Evolutionary conservation across 495 filamentous ascomycete genomes (phyloP), one percentile per base, ranked within the genome.

Genomic region (Penicillium psychrofluorescens): DNA sequence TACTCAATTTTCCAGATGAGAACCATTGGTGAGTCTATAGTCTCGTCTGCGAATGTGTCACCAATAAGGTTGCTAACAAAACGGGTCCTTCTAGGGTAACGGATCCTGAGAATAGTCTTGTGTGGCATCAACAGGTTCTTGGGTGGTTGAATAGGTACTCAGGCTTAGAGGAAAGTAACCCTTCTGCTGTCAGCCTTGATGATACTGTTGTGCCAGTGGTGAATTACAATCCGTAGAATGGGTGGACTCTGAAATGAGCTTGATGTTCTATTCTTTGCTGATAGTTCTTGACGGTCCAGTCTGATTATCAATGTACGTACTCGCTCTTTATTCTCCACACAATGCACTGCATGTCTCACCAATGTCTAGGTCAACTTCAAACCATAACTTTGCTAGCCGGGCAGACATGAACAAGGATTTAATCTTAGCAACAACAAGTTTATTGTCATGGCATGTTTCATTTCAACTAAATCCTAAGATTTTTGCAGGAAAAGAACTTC

Each of bases 1-100:
- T 77, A 46, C 46, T 81, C 37, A 72, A 68, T 43, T 80, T 80
- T 51, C 68, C 68, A 0, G 68, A 77, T 51, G 75, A 79, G 53
- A 61, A 66, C n/a, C 75, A 78, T 37, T 67, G 64, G 66, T 64
- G 49, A 46, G 61, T 47, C 12, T n/a, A 37, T 13, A 16, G 5
- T 2, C 9, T 8, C 29, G 27, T 35, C 30, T 34, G 0, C 7
- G 6, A 4, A 15, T 34, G 5, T 16, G 16, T 16, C 16, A 16
- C 16, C 4, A 16, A 16, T 1, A 16, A 16, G 1, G 16, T 1
- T 16, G 10, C 38, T 46, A 22, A 46, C 16, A 38, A 8, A n/a
- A n/a, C 7, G 10, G 7, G 22, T 11, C 11, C 35, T 0, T 28
- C 28, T 46, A 66, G 62, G 61, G 67, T 73, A 4, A 34, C 55